Conservation (phyloP, 164 flowering plant species). For the Hamamelis virginiana region DNA sequence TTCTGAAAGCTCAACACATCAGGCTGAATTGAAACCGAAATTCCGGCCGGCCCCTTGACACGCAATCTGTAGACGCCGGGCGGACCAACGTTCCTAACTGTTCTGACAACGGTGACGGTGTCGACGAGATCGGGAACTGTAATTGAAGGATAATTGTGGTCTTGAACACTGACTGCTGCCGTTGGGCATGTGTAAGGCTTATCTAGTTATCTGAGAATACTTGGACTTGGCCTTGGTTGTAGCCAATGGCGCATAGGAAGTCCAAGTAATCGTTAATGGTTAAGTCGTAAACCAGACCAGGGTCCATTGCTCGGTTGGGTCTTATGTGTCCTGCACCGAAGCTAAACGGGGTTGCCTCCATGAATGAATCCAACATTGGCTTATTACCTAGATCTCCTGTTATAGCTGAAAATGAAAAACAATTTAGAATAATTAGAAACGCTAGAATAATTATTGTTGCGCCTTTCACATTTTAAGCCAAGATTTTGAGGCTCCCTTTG, state of each 20-base stretch:
- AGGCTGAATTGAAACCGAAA: constrained; percentile 46
- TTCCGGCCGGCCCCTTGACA: constrained; percentile 39
- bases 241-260: constrained; percentile 43
- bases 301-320: constrained; percentile 61
- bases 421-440: neutral
- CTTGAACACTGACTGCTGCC: neutral
- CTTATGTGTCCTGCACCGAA: constrained; percentile 63
- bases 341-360: constrained; percentile 46
- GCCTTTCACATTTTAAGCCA: constrained; percentile 74
- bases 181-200: constrained; percentile 33
- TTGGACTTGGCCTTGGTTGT: constrained; percentile 21
- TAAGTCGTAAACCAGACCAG: constrained; percentile 67
- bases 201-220: constrained; percentile 17
- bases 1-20: constrained; percentile 34
- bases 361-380: constrained; percentile 30
- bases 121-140: constrained; percentile 24
- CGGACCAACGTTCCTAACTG: constrained; percentile 63
- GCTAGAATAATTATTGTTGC: neutral
- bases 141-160: constrained; percentile 54
- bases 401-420: constrained; percentile 36
- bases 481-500: constrained; percentile 63
- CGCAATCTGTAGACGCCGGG: constrained; percentile 45
- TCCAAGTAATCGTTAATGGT: constrained; percentile 33
- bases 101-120: constrained; percentile 26
- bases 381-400: constrained; percentile 29